Base-by-base conservation (phyloP, 176 grass and related monocot species). In the Aegilops umbellulata region DNA sequence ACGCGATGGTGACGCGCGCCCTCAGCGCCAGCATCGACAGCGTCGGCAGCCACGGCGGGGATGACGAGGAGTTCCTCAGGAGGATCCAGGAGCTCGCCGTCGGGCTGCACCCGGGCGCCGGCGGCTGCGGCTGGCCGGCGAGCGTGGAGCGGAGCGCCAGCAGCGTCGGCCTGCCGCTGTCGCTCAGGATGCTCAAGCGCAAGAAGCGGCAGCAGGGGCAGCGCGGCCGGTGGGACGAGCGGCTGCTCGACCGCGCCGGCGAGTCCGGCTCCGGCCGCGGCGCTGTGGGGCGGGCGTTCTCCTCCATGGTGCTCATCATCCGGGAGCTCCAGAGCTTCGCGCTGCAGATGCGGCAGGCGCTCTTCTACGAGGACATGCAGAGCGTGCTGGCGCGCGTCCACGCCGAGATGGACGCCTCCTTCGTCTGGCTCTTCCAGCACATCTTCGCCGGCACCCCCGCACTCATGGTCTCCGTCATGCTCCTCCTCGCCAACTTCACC, bases 361-460 rank as follows among this genome's bases (percentile, higher is more conserved):
- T 99, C 22, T 57, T 90, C 22, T 84, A 92, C 76, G 92, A 96
- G 92, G 94, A 99, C 75, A 80, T 88, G 35, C 90, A 92, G 71
- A 83, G 76, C 20, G 88, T 97, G 39, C 76, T 96, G 1, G 60
- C 61, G 5, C 81, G 86, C 46, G 97, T 99, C 3, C 94, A 91
- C 31, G 84, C 75, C 66, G 97, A 99, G 88, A 97, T 99, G 88
- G 89, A 94, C 65, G 87, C 90, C 61, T 99, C 94, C n/a, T 99
- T 99, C 84, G 94, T 99, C 32, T 99, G 97, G 97, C 92, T 99
- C 44, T 99, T 99, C 92, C 97, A 99, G 90, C 92, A 91, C 84
- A 94, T 99, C 69, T 99, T 99, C 83, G 77, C 94, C 41, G 78
- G 97, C 77, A 96, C 97, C 5, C 97, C 97, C 2, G 87, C 89